Conservation (phyloP, 1,284 basidiomycete species). For the Pholiota adiposa region DNA sequence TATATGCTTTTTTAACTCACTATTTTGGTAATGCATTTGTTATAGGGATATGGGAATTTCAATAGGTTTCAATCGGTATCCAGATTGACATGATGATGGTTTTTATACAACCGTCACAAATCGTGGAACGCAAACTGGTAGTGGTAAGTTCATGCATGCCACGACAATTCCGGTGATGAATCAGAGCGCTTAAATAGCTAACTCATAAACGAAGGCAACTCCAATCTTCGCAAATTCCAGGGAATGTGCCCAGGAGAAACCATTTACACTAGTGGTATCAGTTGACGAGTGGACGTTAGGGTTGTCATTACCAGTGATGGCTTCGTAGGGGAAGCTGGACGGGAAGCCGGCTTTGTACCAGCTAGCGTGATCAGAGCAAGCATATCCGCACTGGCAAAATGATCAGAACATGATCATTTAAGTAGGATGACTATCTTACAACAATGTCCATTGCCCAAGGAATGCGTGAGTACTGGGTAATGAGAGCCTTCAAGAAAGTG, state of each 20-base stretch:
- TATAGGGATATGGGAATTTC: too few species aligned
- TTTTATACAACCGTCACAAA: too few species aligned
- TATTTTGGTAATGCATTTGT: not conserved
- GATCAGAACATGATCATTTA: not conserved
- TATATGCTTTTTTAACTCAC: not conserved
- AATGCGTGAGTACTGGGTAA: slow-evolving; percentile 42
- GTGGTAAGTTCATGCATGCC: too few species aligned
- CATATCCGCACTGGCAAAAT: slow-evolving; percentile 40
- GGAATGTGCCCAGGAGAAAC: slow-evolving; percentile 60
- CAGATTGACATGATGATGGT: too few species aligned
- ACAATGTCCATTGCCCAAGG: slow-evolving; percentile 43
- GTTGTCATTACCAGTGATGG: slow-evolving; percentile 46
- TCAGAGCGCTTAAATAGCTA: slow-evolving; percentile 29
- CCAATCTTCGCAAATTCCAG: slow-evolving; percentile 59
- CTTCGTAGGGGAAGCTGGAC: slow-evolving; percentile 45
- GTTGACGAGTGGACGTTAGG: slow-evolving; percentile 54
- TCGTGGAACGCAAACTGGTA: too few species aligned
- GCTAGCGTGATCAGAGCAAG: slow-evolving; percentile 50
- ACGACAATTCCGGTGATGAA: too few species aligned
- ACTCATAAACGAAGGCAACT: slow-evolving; percentile 51
- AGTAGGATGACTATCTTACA: slow-evolving; percentile 23
- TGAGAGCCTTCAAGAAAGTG: slow-evolving; percentile 42
- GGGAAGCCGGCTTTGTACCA: slow-evolving; percentile 53
- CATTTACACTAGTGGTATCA: slow-evolving; percentile 41
- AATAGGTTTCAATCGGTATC: too few species aligned